Percentiles rank a stretch among this genome's conserved stretches.
phyloP scores from a whole-genome alignment of 805 yeast species.

The Pichia membranifaciens region DNA sequence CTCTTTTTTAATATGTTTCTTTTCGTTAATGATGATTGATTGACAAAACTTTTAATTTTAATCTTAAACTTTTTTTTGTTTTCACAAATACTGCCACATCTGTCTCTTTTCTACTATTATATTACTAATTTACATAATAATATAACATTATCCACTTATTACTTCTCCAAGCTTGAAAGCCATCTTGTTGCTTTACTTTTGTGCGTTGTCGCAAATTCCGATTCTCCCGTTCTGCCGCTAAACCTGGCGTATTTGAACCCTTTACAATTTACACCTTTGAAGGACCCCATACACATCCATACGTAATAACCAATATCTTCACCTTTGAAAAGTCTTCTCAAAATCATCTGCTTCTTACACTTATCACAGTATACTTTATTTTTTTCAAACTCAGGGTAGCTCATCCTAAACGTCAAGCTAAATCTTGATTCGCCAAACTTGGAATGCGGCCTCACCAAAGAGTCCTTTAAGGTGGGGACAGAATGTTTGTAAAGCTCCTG shows the following conservation, averaged over 20 bases:
- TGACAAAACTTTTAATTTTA: too few species aligned
- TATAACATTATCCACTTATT: background rate
- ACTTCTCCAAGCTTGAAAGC: slow-evolving; percentile 2
- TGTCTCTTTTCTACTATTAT: background rate
- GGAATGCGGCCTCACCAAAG: slow-evolving; percentile 37
- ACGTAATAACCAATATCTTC: slow-evolving; percentile 51
- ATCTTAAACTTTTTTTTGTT: too few species aligned
- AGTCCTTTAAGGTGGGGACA: slow-evolving; percentile 41
- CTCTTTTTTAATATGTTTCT: too few species aligned
- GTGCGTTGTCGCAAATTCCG: background rate
- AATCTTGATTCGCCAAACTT: slow-evolving; percentile 47
- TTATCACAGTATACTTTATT: slow-evolving; percentile 39
- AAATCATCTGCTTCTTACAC: slow-evolving; percentile 40
- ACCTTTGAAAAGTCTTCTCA: slow-evolving; percentile 48
- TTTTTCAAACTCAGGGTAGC: slow-evolving; percentile 33
- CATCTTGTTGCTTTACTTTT: slow-evolving; percentile 7
- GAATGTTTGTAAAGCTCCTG: slow-evolving; percentile 73
- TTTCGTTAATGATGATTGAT: too few species aligned
- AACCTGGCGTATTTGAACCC: slow-evolving; percentile 49
- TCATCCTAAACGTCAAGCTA: slow-evolving; percentile 61
- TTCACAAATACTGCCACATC: too few species aligned
- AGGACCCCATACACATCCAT: slow-evolving; percentile 56
- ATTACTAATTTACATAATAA: background rate
- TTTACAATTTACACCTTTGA: slow-evolving; percentile 39
- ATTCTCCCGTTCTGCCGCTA: slow-evolving; percentile 23